Conservation (phyloP, 148 eudicot genomes). For the Rhododendron molle region DNA sequence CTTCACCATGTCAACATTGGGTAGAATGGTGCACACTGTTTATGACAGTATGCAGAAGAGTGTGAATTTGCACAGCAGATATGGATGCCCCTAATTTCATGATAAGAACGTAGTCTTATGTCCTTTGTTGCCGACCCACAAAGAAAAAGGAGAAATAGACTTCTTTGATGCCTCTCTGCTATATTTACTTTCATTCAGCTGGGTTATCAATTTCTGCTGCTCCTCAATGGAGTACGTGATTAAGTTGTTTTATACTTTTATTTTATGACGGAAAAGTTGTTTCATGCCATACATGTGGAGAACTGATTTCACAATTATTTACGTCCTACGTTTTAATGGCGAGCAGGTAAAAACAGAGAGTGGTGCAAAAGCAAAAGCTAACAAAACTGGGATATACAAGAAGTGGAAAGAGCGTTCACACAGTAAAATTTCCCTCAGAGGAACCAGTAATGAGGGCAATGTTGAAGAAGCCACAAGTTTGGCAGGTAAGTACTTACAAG, state of each 20-base stretch:
- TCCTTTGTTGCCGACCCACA: background rate
- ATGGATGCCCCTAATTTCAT: background rate
- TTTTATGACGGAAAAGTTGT: background rate
- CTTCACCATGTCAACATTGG: background rate
- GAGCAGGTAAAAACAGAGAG: slow-evolving; percentile 81
- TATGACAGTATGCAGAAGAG: background rate
- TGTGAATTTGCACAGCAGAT: background rate
- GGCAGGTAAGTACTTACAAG: slow-evolving; percentile 36
- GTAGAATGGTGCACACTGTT: background rate
- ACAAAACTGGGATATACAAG: slow-evolving; percentile 80
- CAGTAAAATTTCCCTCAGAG: slow-evolving; percentile 48
- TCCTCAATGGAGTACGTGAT: background rate
- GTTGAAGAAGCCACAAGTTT: slow-evolving; percentile 32
- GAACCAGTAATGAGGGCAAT: slow-evolving; percentile 32
- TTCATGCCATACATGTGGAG: background rate
- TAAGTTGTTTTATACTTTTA: background rate
- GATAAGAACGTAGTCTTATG: background rate
- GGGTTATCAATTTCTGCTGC: background rate
- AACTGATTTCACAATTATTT: background rate
- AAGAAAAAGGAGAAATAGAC: background rate
- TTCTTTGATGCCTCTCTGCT: background rate
- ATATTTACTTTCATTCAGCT: background rate
- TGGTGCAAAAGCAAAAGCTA: slow-evolving; percentile 64
- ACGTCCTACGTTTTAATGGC: background rate
- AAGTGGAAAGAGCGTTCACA: slow-evolving; percentile 84